A percentile compares a stretch with the other conserved stretches of the same genome.
These are phyloP conservation scores for Alternaria gansuensis DNA, from an alignment of 2,329 filamentous ascomycete genomes.

Conservation along the genomic window DNA sequence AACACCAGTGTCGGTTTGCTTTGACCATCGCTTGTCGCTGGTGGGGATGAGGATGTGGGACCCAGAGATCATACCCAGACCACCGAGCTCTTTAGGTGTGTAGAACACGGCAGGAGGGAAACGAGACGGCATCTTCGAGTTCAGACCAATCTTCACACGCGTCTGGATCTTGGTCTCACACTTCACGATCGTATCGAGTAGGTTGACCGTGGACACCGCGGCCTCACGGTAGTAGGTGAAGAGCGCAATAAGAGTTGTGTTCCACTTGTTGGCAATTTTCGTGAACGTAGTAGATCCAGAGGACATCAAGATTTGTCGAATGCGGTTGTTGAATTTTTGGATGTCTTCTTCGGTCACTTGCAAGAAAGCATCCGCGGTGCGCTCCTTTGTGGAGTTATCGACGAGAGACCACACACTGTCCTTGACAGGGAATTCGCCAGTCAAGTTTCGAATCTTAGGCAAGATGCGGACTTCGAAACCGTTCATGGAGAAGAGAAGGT, in stretches of 20 bases:
- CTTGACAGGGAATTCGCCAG: slow-evolving; percentile 96
- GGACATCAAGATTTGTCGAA: slow-evolving; percentile 98
- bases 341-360: slow-evolving; percentile 98
- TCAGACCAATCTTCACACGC: slow-evolving; percentile 96
- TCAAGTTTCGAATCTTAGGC: slow-evolving; percentile 92
- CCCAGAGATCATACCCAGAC: slow-evolving; percentile 97
- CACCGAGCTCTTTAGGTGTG: slow-evolving; percentile 96
- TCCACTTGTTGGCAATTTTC: slow-evolving; percentile 99
- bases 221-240: slow-evolving; percentile 99
- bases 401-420: slow-evolving; percentile 98
- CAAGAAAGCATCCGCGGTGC: slow-evolving; percentile 95
- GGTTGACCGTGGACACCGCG: slow-evolving; percentile 90
- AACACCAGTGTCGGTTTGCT: slow-evolving; percentile 96
- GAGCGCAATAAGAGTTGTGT: slow-evolving; percentile 93
- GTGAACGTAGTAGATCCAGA: slow-evolving; percentile 99
- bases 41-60: slow-evolving; percentile 97
- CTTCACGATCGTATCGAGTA: slow-evolving; percentile 98
- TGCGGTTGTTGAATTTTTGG: slow-evolving; percentile 98
- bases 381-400: slow-evolving; percentile 95
- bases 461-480: slow-evolving; percentile 97
- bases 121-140: slow-evolving; percentile 99
- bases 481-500: slow-evolving; percentile 95
- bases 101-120: slow-evolving; percentile 99
- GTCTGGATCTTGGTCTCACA: slow-evolving; percentile 99
- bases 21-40: slow-evolving; percentile 97